A percentile compares a stretch with the other conserved stretches of the same genome.
These are phyloP conservation scores for Boletellus sp. DNA, from an alignment of 768 basidiomycete species.

Conservation along the genomic window DNA sequence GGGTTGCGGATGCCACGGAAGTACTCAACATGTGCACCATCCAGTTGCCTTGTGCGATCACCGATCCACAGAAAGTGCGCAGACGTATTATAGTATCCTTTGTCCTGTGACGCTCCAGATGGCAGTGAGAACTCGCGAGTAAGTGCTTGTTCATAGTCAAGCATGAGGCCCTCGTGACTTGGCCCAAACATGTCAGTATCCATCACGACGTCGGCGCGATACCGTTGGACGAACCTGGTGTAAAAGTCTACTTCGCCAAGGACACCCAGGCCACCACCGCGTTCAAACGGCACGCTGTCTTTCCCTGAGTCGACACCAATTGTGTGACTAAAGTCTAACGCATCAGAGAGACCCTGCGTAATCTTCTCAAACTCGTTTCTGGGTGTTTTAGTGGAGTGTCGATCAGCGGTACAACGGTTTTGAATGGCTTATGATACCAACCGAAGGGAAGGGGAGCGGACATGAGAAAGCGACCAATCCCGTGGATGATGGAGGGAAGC, in stretches of 20 bases:
- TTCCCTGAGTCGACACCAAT: slow-evolving; percentile 67
- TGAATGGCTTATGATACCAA: slow-evolving; percentile 29
- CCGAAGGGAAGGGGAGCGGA: slow-evolving; percentile 76
- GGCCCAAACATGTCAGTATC: background rate
- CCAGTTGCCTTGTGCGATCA: slow-evolving; percentile 88
- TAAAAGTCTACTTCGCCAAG: slow-evolving; percentile 92
- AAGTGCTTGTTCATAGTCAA: slow-evolving; percentile 88
- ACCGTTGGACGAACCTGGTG: slow-evolving; percentile 57
- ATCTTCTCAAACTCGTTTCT: slow-evolving; percentile 85
- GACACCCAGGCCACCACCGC: slow-evolving; percentile 64
- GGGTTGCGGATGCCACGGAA: slow-evolving; percentile 91
- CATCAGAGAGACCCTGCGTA: slow-evolving; percentile 79
- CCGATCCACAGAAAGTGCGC: slow-evolving; percentile 98
- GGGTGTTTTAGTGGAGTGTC: slow-evolving; percentile 2
- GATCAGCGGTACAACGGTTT: slow-evolving; percentile 11
- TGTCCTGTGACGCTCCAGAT: slow-evolving; percentile 16
- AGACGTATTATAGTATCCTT: slow-evolving; percentile 80
- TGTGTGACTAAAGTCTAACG: slow-evolving; percentile 88
- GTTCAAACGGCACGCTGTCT: slow-evolving; percentile 54
- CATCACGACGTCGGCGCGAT: background rate
- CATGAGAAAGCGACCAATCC: slow-evolving; percentile 90
- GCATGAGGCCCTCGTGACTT: slow-evolving; percentile 91
- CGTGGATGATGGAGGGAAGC: slow-evolving; percentile 88
- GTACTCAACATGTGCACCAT: slow-evolving; percentile 94
- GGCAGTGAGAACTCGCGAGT: slow-evolving; percentile 60